Evolutionary conservation across 306 rosid species (phyloP).

Genomic region (cucumber (Cucumis sativus)): Cucumber_9930_V3 NC_026658.2:5148501-5149000

Average conservation of each 20-base stretch:
- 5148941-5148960: constrained; percentile 71
- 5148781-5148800: background rate
- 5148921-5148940: constrained; percentile 84
- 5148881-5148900: background rate
- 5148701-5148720: background rate
- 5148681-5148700: background rate
- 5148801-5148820: background rate
- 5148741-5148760: background rate
- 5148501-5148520: background rate
- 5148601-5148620: background rate
- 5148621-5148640: background rate
- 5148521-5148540: background rate
- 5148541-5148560: background rate
- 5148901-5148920: constrained; percentile 74
- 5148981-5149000: constrained; percentile 87
- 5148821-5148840: background rate
- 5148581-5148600: background rate
- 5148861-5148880: background rate
- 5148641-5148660: background rate
- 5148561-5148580: background rate
- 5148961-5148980: constrained; percentile 94
- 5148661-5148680: background rate
- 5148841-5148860: background rate
- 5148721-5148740: background rate
- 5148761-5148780: background rate